Evolutionary conservation across 2,329 filamentous ascomycete species (phyloP), one percentile per base, ranked within the genome.

Genomic region (Clarireedia paspali): DNA sequence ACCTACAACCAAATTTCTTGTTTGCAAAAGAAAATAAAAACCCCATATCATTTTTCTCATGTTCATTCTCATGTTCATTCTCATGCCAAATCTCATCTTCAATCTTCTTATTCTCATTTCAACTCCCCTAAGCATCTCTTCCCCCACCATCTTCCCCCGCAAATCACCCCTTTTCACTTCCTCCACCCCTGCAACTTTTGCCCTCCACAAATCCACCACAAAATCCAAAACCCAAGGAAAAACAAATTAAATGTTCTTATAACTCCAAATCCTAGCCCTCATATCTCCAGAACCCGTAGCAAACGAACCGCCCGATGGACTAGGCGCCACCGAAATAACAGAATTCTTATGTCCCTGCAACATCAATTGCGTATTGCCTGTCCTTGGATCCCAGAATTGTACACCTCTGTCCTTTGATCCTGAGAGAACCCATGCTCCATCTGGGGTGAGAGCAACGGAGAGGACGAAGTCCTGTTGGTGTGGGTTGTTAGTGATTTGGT

Each of bases 261-360:
- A 96, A 66, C 88, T 91, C 94, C 94, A 99, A 74, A 99, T 97
- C 68, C 94, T 86, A 54, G 94, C 94, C 70, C 92, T 88, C 89
- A 95, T 95, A 71, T 99, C 94, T 66, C 94, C 94, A 64, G 91
- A 96, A 60, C 94, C 94, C 5, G 94, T 99, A 42, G 94, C 94
- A 70, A 99, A 99, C 69, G 90, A 86, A 61, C 85, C 84, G 57
- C 91, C 91, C 46, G 60, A 63, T 15, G 94, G 94, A 72, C 91
- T 95, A 23, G 94, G 94, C 1, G 94, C 92, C 52, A 99, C 94
- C 2, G 91, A 96, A 67, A 97, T 97, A 65, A 99, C 94, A 10
- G 90, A 96, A 74, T 97, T 97, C 80, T 97, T 97, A 72, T 99
- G 94, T 26, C 94, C 94, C 73, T 97, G 94, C 60, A 99, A 81